Evolutionary conservation across 139 green algal genomes (phyloP).

Genomic region (Chlorella vulgaris): DNA sequence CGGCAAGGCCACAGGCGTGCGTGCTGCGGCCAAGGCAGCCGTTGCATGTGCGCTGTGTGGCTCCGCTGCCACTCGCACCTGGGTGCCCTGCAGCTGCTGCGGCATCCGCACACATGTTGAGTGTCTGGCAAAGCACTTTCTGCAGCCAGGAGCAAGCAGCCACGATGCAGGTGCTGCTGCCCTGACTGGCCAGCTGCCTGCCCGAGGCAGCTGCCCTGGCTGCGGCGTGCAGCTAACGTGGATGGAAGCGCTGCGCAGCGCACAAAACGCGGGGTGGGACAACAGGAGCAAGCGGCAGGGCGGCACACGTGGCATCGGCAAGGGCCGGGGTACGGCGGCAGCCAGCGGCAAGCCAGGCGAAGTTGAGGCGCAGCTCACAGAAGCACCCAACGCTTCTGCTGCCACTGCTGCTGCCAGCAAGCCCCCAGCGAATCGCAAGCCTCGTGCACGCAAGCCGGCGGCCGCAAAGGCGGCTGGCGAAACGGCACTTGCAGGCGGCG

Average conservation of each 20-base stretch:
- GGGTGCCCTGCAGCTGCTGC: conserved; percentile 50
- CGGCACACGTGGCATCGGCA: not conserved
- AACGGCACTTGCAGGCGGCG: not conserved
- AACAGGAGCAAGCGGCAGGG: conserved; percentile 11
- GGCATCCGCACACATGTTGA: conserved; percentile 48
- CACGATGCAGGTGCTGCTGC: not conserved
- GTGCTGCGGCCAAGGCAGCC: not conserved
- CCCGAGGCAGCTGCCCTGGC: conserved; percentile 41
- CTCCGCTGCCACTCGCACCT: conserved; percentile 41
- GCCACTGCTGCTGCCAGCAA: not conserved
- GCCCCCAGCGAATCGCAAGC: not conserved
- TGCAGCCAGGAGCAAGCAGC: conserved; percentile 13
- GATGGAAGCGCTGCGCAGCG: conserved; percentile 43
- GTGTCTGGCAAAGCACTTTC: conserved; percentile 58
- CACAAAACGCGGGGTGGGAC: conserved; percentile 46
- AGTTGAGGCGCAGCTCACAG: not conserved
- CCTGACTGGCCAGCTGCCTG: conserved; percentile 15
- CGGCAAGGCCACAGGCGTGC: not conserved
- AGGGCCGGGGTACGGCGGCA: not conserved
- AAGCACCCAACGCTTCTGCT: not conserved
- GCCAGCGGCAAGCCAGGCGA: not conserved
- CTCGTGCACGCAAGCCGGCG: not conserved
- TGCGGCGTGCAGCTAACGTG: conserved; percentile 40
- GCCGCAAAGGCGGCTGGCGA: not conserved
- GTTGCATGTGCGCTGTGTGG: conserved; percentile 47